A percentile compares a stretch with the other conserved stretches of the same genome.
Evolutionary conservation across 345 rosid genomes (phyloP).

Genomic region (Brassica nigra): DNA sequence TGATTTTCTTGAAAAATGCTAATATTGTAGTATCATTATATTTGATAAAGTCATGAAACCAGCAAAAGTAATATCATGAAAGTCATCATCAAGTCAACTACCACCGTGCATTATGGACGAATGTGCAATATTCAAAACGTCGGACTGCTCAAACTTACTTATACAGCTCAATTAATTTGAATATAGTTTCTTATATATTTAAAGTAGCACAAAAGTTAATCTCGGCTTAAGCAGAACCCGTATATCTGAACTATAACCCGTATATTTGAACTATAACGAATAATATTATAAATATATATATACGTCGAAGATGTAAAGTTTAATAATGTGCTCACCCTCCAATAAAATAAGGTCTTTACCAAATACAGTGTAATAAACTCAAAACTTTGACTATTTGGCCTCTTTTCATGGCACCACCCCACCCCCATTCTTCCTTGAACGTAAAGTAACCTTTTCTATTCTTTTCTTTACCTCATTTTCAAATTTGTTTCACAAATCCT

Average conservation of each 20-base stretch:
- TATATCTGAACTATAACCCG: not conserved
- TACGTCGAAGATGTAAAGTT: not conserved
- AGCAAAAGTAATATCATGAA: conserved; percentile 2
- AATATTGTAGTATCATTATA: not conserved
- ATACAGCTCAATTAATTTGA: conserved; percentile 7
- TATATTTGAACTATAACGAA: not conserved
- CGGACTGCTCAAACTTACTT: conserved; percentile 9
- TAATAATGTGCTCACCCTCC: conserved; percentile 28
- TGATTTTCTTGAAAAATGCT: not conserved
- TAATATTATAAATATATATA: not conserved
- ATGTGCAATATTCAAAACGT: conserved; percentile 27
- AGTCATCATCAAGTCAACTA: conserved; percentile 38
- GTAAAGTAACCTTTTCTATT: conserved; percentile 54
- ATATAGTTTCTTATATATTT: not conserved
- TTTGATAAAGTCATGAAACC: not conserved
- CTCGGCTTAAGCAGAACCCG: conserved; percentile 6
- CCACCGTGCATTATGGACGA: conserved; percentile 41
- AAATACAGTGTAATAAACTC: conserved; percentile 37
- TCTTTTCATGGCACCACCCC: conserved; percentile 41
- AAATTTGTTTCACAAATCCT: no score
- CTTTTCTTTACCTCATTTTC: not conserved
- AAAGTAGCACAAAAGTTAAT: not conserved
- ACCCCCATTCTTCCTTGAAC: conserved; percentile 57
- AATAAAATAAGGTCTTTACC: conserved; percentile 30
- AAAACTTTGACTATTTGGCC: conserved; percentile 54